phyloP scores from a whole-genome alignment of 2,329 filamentous ascomycete species.

The Ascochyta viciae-villosae region DNA sequence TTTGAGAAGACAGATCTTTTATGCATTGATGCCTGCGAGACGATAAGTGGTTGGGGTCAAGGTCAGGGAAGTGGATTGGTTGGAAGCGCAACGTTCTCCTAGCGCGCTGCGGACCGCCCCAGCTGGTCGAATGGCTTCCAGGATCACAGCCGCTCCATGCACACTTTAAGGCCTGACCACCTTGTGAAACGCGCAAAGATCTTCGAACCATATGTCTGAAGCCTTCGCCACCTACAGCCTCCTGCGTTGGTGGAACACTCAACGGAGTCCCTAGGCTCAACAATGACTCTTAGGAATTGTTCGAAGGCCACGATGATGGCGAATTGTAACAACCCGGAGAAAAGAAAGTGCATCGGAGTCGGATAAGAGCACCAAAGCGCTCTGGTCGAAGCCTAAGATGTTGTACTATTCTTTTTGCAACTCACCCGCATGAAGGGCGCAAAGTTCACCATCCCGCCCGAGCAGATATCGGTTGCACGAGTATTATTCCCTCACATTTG shows the following conservation, averaged over 20 bases:
- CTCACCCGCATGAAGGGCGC: not conserved
- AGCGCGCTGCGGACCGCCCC: conserved; percentile 5
- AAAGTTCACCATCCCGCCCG: not conserved
- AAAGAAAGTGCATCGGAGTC: not conserved
- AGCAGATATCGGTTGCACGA: not conserved
- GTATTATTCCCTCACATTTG: not conserved
- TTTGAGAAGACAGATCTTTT: too few relatives aligned
- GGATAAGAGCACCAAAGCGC: not conserved
- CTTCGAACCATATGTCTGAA: not conserved
- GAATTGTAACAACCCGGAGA: too few relatives aligned
- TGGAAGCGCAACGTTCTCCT: not conserved
- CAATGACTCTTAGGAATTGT: not conserved
- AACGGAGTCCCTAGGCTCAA: not conserved
- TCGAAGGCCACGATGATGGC: not conserved
- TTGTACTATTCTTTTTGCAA: not conserved
- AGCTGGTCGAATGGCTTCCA: not conserved
- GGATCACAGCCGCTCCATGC: not conserved
- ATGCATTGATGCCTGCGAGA: not conserved
- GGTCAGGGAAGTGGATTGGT: not conserved
- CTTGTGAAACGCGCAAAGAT: not conserved
- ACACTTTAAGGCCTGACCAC: not conserved
- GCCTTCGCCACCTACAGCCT: too few relatives aligned
- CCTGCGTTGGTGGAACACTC: not conserved
- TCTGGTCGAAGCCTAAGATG: not conserved
- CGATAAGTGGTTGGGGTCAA: not conserved